Evolutionary conservation across 768 basidiomycete genomes (phyloP), one percentile per base, ranked within the genome.

Genomic region (Pleurotus cornucopiae): DNA sequence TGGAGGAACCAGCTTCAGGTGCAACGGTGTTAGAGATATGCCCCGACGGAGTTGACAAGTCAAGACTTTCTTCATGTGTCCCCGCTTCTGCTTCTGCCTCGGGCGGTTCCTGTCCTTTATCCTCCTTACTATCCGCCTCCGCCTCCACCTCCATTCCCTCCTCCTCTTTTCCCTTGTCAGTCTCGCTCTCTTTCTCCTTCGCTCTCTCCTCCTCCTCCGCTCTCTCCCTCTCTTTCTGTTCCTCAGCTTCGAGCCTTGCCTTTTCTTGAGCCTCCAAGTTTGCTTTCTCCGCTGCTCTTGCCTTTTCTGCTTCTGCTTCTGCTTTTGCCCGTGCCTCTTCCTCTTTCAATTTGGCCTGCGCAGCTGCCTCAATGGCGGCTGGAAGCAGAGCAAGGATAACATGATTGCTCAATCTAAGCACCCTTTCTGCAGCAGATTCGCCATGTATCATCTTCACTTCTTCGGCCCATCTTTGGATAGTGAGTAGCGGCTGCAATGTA

Each of bases 381-480:
- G 95, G 95, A 30, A 96, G 77, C 34, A 98, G 74, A 4, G 84
- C 81, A 37, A 94, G 70, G 20, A 82, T 69, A 46, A 93, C 73
- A 64, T 94, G 91, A 62, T 88, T 87, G 23, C 76, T 73, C 12
- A 97, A 65, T 62, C 83, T 89, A 20, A 70, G 75, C 16, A 84
- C 76, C 16, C 92, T 81, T 56, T 89, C 85, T 9, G 78, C 69
- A 6, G 86, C 81, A 57, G 88, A 88, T 60, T 85, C 84, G 13
- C 89, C 87, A 56, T 93, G 86, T 20, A 91, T 71, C 30, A 91
- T 85, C 64, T 89, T 91, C 58, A 83, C 84, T 68, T 96, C 94
- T 66, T 96, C 94, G 1, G 81, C 74, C 95, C 95, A 98, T 56
- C 95, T 82, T 63, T 92, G 89, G 26, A 86, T 66, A 1, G 94